These are phyloP conservation scores for Globisporangium perplexum DNA, from an alignment of 352 stramenopile genomes.

Conservation along the genomic window DNA sequence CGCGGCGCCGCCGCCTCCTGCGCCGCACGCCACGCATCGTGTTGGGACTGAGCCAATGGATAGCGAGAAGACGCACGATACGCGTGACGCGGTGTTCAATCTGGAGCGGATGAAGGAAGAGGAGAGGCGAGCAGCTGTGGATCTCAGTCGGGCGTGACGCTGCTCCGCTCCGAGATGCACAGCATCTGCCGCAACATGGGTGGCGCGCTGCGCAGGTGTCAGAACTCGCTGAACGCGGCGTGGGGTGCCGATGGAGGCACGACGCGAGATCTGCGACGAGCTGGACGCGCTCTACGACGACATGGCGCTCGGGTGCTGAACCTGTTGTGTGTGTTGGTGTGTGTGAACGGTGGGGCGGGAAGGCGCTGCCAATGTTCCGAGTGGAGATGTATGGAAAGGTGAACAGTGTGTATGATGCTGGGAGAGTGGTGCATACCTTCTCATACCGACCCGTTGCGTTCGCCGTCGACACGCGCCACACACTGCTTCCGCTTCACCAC, in stretches of 20 bases:
- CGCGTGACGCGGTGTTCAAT: too few relatives aligned
- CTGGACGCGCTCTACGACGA: background rate
- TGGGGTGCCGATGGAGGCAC: background rate
- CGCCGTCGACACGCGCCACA: too few relatives aligned
- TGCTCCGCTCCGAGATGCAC: background rate
- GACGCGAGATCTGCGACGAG: background rate
- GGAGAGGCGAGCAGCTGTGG: too few relatives aligned
- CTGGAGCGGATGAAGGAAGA: too few relatives aligned
- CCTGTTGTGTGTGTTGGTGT: background rate
- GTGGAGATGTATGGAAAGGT: background rate
- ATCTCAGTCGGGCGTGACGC: background rate
- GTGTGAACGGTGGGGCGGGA: background rate
- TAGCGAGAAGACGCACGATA: too few relatives aligned
- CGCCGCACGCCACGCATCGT: too few relatives aligned
- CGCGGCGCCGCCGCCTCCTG: too few relatives aligned
- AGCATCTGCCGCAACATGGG: background rate
- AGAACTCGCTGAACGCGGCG: background rate
- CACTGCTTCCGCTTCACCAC: background rate
- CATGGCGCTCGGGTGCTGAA: conserved; percentile 2
- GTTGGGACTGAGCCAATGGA: too few relatives aligned
- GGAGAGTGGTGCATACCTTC: too few relatives aligned
- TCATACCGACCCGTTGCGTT: background rate
- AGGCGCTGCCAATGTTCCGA: background rate
- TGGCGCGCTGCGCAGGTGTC: background rate
- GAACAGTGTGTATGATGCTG: too few relatives aligned